Base-by-base conservation (phyloP, 2,329 filamentous ascomycete species). In the Graphilbum ipis-grandicollis region DNA sequence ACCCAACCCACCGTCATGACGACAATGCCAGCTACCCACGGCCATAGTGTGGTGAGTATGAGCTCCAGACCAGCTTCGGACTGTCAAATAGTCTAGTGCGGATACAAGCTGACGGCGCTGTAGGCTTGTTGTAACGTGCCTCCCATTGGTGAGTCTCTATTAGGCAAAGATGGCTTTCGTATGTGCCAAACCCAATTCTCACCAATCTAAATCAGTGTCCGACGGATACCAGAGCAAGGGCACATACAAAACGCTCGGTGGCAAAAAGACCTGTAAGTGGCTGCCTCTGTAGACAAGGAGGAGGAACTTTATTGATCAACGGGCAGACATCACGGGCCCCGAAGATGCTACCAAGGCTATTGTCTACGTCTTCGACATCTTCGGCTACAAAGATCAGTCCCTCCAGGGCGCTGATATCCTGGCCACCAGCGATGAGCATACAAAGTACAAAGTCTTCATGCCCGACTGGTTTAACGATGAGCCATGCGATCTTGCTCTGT, bases 401-500 rank as follows among this genome's bases (percentile, higher is more conserved):
- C 43, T 80, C 10, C 76, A 81, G 53, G 78, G 76, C 19, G 73
- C 74, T 43, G 78, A 83, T 48, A 80, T 72, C 46, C 59, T 79
- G 19, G 63, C 71, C 32, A 59, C 58, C 33, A 60, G 63, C 42
- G 63, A 70, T 48, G 51, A 60, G 54, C 66, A 59, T 56, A 69
- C 61, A 54, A 72, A 80, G 50, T 90, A 92, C 63, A 75, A 75
- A 47, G 81, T 93, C 46, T 85, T 86, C 58, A 86, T 94, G 44
- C 86, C 86, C 21, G 86, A 94, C 59, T 88, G 82, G 67, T 93
- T 93, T 62, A 69, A 80, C 41, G 85, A 82, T 53, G 66, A 71
- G 45, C 79, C 82, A 2, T 59, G 58, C 48, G 56, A 61, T 35
- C 65, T 74, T 53, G 61, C 60, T 50, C 56, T 66, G 69, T 55